Evolutionary conservation across 305 asterid genomes (phyloP), one percentile per base, ranked within the genome.

Genomic region (Salvia sclarea): DNA sequence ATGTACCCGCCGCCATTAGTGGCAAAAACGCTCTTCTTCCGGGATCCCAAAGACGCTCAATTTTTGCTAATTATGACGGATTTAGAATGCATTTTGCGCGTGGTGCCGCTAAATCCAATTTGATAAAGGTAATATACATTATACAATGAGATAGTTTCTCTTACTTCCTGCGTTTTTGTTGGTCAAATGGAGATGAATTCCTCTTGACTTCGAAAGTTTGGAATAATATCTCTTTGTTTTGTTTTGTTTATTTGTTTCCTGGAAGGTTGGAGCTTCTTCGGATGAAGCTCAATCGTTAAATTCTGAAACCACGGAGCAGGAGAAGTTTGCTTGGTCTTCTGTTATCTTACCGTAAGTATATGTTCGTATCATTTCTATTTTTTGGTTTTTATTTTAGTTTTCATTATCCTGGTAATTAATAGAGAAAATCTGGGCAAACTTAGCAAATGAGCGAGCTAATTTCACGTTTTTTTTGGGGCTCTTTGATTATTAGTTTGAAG

Each of bases 271-370:
- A 79, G 94, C 92, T 76, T 70, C 96, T 74, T 73, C 87, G 7
- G 87, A 81, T 53, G 95, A 85, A 77, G 81, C 82, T 18, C 54
- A 80, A 71, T 66, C 93, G 59, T 20, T 76, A 3, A 66, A 61
- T 72, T 73, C 86, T 69, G 90, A 78, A 66, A 54, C 82, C 17
- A 25, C 79, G 6, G 70, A 78, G 77, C 81, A 79, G 67, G 98
- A 93, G 79, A 83, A 60, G 37, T 94, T 94, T 80, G 61, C 86
- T 71, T 94, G 97, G 98, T 61, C 88, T 55, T 91, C 96, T 75
- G 95, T 94, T 78, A 73, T 91, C 72, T 70, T 94, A 65, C 98
- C 98, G 98, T 94, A 80, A 72, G 95, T 78, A 52, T 77, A 24
- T 76, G 3, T 6, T 45, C 65, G 11, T 37, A 41, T 22, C 21